These are phyloP conservation scores for Phylloporus sp. DNA, from an alignment of 768 basidiomycete genomes.

Conservation along the genomic window DNA sequence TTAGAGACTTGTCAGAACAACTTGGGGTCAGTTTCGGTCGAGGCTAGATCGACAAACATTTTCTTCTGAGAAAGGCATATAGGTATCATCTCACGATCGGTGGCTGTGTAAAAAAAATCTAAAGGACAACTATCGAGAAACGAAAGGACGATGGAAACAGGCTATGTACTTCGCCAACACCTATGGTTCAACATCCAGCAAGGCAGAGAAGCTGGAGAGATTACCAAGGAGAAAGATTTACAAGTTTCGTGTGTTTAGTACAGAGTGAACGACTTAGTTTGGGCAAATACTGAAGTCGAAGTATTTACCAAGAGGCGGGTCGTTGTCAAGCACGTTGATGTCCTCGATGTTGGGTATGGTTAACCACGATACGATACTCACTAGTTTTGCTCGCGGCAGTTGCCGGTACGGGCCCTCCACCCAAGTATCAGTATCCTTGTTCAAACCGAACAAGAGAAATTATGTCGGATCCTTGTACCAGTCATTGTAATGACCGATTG, in stretches of 20 bases:
- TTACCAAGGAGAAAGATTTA: not conserved
- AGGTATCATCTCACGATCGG: constrained; percentile 26
- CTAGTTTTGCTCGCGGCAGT: constrained; percentile 81
- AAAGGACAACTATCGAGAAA: not conserved
- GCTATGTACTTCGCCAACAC: not conserved
- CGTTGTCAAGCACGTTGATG: constrained; percentile 44
- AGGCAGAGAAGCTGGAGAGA: not conserved
- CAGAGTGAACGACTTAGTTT: not conserved
- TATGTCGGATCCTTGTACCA: constrained; percentile 57
- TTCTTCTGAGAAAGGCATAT: constrained; percentile 10
- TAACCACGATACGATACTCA: constrained; percentile 32
- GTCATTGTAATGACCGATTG: constrained; percentile 75
- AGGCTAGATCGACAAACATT: not conserved
- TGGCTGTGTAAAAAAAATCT: constrained; percentile 20
- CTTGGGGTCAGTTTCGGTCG: not conserved
- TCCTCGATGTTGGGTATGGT: constrained; percentile 47
- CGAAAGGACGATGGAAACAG: not conserved
- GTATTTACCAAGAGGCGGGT: constrained; percentile 53
- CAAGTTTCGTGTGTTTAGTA: not conserved
- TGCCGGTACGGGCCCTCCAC: constrained; percentile 40
- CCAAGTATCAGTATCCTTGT: constrained; percentile 27
- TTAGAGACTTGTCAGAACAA: not conserved
- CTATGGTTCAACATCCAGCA: not conserved
- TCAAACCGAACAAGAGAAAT: constrained; percentile 12
- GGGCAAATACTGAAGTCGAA: constrained; percentile 52